Percentiles rank a stretch among this genome's conserved stretches.
phyloP scores from a whole-genome alignment of 1,284 basidiomycete genomes.

The Ceratorhiza oryzae-sativae region DNA sequence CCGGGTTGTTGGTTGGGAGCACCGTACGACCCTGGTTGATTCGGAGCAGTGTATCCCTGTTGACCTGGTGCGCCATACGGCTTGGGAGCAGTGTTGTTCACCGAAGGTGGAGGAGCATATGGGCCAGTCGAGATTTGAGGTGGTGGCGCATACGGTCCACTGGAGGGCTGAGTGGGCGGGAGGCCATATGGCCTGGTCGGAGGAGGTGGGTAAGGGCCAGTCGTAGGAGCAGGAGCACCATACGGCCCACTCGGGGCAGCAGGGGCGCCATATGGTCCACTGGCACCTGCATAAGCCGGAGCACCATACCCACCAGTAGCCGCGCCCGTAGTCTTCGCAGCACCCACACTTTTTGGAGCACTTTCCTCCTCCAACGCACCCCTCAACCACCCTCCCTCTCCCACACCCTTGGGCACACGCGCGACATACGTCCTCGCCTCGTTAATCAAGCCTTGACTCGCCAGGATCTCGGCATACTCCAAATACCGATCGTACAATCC shows the following conservation, averaged over 20 bases:
- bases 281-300: not conserved
- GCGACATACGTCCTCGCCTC: constrained; percentile 84
- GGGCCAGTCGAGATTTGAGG: constrained; percentile 18
- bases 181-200: not conserved
- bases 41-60: constrained; percentile 16
- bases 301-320: not conserved
- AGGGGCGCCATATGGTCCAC: constrained; percentile 18
- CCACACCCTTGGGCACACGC: constrained; percentile 82
- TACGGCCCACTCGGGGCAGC: not conserved
- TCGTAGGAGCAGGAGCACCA: constrained; percentile 2
- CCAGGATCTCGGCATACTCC: constrained; percentile 93
- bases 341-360: not conserved
- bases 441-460: constrained; percentile 86
- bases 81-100: constrained; percentile 4
- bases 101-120: constrained; percentile 29
- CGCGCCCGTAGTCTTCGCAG: not conserved
- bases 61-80: constrained; percentile 1
- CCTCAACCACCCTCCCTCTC: constrained; percentile 61
- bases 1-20: not conserved
- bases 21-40: constrained; percentile 18
- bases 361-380: constrained; percentile 59
- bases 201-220: no score
- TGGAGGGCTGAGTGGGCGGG: not conserved
- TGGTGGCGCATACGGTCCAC: constrained; percentile 40
- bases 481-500: constrained; percentile 91